Percentiles rank a stretch among this genome's conserved stretches.
phyloP scores from a whole-genome alignment of 2,329 filamentous ascomycete genomes.

The Colletotrichum tropicicola region DNA sequence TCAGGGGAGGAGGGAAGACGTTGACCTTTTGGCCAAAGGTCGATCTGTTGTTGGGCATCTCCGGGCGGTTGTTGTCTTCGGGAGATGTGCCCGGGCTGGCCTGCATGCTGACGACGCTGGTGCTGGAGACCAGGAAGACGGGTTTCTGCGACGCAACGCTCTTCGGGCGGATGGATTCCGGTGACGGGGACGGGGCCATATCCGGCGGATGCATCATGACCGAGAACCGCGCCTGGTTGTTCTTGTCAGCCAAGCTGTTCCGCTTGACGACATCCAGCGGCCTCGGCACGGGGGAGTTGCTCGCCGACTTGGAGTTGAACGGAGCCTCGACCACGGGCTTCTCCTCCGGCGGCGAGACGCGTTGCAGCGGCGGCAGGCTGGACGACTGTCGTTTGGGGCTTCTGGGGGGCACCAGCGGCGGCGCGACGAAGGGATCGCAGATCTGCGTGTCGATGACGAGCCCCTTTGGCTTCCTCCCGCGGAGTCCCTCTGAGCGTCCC shows the following conservation, averaged over 20 bases:
- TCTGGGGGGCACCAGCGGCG: slow-evolving; percentile 5
- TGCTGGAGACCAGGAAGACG: slow-evolving; percentile 23
- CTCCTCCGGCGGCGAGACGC: background rate
- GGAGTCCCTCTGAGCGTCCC: background rate
- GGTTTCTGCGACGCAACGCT: slow-evolving; percentile 32
- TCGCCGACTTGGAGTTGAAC: background rate
- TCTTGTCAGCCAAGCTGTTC: background rate
- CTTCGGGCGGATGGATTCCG: slow-evolving; percentile 19
- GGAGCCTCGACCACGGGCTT: background rate
- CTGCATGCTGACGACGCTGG: slow-evolving; percentile 24
- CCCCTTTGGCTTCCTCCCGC: slow-evolving; percentile 8
- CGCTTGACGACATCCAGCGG: slow-evolving; percentile 11
- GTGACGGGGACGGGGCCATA: background rate
- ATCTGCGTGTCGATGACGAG: slow-evolving; percentile 24
- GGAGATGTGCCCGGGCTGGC: slow-evolving; percentile 27
- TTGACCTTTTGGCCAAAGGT: slow-evolving; percentile 15
- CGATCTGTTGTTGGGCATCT: slow-evolving; percentile 6
- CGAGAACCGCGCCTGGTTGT: background rate
- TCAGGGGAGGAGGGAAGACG: slow-evolving; percentile 26
- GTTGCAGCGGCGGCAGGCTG: slow-evolving; percentile 1
- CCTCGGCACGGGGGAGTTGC: slow-evolving; percentile 17
- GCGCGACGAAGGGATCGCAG: slow-evolving; percentile 27
- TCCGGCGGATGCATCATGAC: slow-evolving; percentile 9
- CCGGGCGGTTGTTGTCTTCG: slow-evolving; percentile 16
- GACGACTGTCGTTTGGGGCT: slow-evolving; percentile 11